Percentiles rank a stretch among this genome's conserved stretches.
phyloP scores from a whole-genome alignment of 1,284 basidiomycete genomes.

The Boletus mariae region DNA sequence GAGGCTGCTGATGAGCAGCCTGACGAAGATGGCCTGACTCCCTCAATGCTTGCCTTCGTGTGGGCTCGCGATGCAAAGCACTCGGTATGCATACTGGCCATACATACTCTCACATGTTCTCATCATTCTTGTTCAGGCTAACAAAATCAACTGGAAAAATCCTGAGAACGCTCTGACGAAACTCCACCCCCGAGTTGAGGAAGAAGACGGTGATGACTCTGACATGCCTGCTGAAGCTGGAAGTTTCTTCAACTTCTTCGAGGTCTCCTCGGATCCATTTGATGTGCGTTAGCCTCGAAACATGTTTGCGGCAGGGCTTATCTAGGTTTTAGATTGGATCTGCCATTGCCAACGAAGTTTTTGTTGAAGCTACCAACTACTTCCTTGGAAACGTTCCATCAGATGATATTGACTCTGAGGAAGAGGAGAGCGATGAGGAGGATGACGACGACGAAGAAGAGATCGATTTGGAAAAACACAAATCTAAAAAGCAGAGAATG shows the following conservation, averaged over 20 bases:
- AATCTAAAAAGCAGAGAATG: constrained; percentile 63
- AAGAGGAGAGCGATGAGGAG: constrained; percentile 61
- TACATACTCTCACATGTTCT: neutral
- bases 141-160: constrained; percentile 80
- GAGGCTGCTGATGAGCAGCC: constrained; percentile 52
- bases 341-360: constrained; percentile 70
- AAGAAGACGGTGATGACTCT: constrained; percentile 42
- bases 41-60: constrained; percentile 70
- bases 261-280: constrained; percentile 56
- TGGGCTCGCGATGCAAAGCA: constrained; percentile 70
- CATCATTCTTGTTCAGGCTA: constrained; percentile 39
- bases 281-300: constrained; percentile 50
- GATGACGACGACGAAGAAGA: constrained; percentile 73
- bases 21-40: constrained; percentile 69
- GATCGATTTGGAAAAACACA: constrained; percentile 79
- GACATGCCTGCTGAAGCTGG: constrained; percentile 63
- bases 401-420: constrained; percentile 60
- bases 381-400: constrained; percentile 64
- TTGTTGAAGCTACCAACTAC: constrained; percentile 72
- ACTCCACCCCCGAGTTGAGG: constrained; percentile 63
- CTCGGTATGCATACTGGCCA: constrained; percentile 44
- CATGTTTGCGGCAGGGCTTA: constrained; percentile 9
- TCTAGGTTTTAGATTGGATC: constrained; percentile 56
- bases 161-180: constrained; percentile 72
- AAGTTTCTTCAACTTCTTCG: constrained; percentile 88